These are phyloP conservation scores for Neonectria hederae DNA, from an alignment of 2,329 filamentous ascomycete genomes.

Conservation along the genomic window DNA sequence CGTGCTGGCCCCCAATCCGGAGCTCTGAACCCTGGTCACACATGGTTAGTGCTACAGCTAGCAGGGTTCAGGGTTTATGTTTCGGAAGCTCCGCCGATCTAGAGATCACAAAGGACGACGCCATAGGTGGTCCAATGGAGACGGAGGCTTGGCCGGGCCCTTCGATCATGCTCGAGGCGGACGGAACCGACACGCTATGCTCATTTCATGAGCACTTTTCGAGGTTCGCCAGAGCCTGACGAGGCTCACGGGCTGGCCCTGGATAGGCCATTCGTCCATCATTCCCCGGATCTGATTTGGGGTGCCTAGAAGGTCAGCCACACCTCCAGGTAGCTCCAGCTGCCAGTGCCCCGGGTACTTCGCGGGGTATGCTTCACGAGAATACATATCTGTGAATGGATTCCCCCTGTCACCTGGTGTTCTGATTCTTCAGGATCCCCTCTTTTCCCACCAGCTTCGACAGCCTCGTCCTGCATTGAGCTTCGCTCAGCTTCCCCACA, in stretches of 20 bases:
- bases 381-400: background rate
- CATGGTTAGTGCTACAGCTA: slow-evolving; percentile 27
- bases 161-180: background rate
- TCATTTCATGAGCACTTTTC: background rate
- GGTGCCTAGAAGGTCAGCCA: background rate
- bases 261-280: background rate
- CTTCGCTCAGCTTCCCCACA: background rate
- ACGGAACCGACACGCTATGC: background rate
- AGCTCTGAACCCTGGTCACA: slow-evolving; percentile 26
- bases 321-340: background rate
- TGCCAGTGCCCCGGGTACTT: background rate
- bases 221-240: background rate
- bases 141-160: slow-evolving; percentile 26
- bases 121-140: slow-evolving; percentile 7
- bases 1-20: slow-evolving; percentile 37
- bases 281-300: background rate
- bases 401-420: background rate
- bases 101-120: slow-evolving; percentile 9
- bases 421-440: background rate
- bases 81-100: slow-evolving; percentile 35
- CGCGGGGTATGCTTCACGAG: background rate
- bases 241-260: background rate
- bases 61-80: slow-evolving; percentile 39
- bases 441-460: background rate
- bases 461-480: background rate